These are phyloP conservation scores for Oidiodendron maius DNA, from an alignment of 495 filamentous ascomycete species.

Conservation along the genomic window DNA sequence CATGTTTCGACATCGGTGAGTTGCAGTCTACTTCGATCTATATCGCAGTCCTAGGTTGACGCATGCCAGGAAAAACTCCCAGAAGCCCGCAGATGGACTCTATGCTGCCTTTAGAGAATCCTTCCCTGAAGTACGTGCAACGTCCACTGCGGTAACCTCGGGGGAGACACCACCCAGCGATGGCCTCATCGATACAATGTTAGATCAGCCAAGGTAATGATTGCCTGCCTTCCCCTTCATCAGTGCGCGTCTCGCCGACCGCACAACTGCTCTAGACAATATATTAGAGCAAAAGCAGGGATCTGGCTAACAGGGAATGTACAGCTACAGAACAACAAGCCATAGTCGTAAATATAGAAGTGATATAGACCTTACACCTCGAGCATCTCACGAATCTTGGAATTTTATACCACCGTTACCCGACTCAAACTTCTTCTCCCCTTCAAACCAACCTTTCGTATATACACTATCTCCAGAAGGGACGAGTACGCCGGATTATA, in stretches of 20 bases:
- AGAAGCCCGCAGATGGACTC: slow-evolving; percentile 82
- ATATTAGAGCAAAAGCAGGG: too few relatives aligned
- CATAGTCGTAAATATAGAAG: slow-evolving; percentile 48
- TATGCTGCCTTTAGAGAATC: slow-evolving; percentile 75
- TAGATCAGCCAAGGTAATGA: slow-evolving; percentile 42
- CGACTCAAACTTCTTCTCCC: slow-evolving; percentile 73
- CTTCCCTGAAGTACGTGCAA: slow-evolving; percentile 58
- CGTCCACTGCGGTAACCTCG: slow-evolving; percentile 21
- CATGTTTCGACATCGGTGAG: slow-evolving; percentile 30
- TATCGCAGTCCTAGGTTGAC: not conserved
- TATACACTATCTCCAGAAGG: slow-evolving; percentile 86
- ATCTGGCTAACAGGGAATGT: too few relatives aligned
- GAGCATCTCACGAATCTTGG: slow-evolving; percentile 69
- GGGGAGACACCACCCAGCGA: slow-evolving; percentile 28
- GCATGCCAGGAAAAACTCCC: slow-evolving; percentile 62
- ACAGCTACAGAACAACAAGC: slow-evolving; percentile 19
- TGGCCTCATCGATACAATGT: slow-evolving; percentile 31
- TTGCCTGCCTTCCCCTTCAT: not conserved
- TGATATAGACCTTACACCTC: slow-evolving; percentile 74
- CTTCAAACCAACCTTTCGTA: slow-evolving; percentile 74
- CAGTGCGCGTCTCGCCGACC: too few relatives aligned
- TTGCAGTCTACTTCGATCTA: not conserved
- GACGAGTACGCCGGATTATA: slow-evolving; percentile 76
- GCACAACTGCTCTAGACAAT: too few relatives aligned
- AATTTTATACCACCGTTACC: slow-evolving; percentile 82